Evolutionary conservation across 148 eudicot genomes (phyloP).

Genomic region (Nepenthes mirabilis): DNA sequence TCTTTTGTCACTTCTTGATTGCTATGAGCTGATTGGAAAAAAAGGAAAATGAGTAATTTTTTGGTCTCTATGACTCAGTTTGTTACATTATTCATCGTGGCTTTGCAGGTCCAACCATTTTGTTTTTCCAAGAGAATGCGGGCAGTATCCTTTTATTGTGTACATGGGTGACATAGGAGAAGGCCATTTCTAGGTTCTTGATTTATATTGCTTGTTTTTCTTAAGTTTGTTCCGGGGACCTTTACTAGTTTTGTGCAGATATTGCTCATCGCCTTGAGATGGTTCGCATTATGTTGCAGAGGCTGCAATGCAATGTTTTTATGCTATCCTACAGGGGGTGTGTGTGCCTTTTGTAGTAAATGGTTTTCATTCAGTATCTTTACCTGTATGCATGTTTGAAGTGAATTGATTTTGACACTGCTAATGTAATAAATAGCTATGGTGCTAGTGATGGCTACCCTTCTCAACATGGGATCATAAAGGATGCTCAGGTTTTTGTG

Average conservation of each 20-base stretch:
- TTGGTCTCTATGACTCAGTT: too few relatives aligned
- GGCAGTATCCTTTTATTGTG: constrained; percentile 84
- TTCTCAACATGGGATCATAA: constrained; percentile 87
- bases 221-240: constrained; percentile 24
- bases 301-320: constrained; percentile 78
- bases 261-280: constrained; percentile 99
- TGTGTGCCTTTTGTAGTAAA: constrained; percentile 12
- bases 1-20: too few relatives aligned
- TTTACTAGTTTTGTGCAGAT: constrained; percentile 53
- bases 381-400: background rate
- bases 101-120: constrained; percentile 89
- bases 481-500: constrained; percentile 73
- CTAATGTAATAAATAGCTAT: constrained; percentile 38
- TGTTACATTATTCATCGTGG: background rate
- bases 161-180: too few relatives aligned
- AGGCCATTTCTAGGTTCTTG: too few relatives aligned
- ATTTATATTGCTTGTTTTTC: background rate
- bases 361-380: constrained; percentile 1
- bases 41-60: too few relatives aligned
- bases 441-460: constrained; percentile 98
- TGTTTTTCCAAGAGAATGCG: constrained; percentile 97
- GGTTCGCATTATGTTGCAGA: constrained; percentile 88
- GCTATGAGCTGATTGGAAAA: too few relatives aligned
- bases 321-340: constrained; percentile 99
- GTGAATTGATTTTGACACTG: constrained; percentile 5